These are phyloP conservation scores for Neoarthrinium moseri DNA, from an alignment of 2,329 filamentous ascomycete species.

Conservation along the genomic window DNA sequence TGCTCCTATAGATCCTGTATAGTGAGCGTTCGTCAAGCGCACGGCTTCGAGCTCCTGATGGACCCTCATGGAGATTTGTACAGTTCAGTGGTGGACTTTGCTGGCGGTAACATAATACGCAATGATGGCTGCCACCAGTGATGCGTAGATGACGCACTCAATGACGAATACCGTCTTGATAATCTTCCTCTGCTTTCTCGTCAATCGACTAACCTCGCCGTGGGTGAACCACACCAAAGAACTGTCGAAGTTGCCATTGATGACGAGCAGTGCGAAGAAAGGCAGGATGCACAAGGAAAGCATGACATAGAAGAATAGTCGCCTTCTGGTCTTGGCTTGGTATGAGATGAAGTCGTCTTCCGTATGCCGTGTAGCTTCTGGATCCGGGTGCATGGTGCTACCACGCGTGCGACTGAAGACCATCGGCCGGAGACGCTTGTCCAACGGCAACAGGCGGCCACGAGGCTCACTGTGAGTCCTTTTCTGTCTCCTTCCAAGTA, in stretches of 20 bases:
- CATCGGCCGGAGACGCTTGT: not conserved
- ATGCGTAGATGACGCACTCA: conserved; percentile 16
- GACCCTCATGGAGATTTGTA: too few relatives aligned
- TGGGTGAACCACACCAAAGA: conserved; percentile 48
- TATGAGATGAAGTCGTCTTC: conserved; percentile 2
- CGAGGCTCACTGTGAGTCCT: not conserved
- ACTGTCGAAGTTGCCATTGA: conserved; percentile 42
- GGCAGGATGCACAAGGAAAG: conserved; percentile 42
- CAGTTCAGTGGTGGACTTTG: not conserved
- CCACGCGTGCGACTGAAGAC: not conserved
- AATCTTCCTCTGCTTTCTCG: conserved; percentile 31
- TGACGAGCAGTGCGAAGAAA: conserved; percentile 43
- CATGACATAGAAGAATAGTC: conserved; percentile 37
- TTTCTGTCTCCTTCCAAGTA: not conserved
- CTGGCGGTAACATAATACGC: conserved; percentile 18
- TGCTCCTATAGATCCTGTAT: not conserved
- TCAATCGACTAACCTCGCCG: conserved; percentile 41
- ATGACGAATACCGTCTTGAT: conserved; percentile 24
- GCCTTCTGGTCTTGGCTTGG: conserved; percentile 21
- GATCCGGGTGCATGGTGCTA: not conserved
- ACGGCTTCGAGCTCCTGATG: too few relatives aligned
- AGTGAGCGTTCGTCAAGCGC: too few relatives aligned
- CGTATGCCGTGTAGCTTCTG: conserved; percentile 5
- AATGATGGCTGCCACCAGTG: conserved; percentile 15
- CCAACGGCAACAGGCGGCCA: not conserved